Conservation (phyloP, 2,329 filamentous ascomycete genomes). For the Aurifilum marmelostoma region DNA sequence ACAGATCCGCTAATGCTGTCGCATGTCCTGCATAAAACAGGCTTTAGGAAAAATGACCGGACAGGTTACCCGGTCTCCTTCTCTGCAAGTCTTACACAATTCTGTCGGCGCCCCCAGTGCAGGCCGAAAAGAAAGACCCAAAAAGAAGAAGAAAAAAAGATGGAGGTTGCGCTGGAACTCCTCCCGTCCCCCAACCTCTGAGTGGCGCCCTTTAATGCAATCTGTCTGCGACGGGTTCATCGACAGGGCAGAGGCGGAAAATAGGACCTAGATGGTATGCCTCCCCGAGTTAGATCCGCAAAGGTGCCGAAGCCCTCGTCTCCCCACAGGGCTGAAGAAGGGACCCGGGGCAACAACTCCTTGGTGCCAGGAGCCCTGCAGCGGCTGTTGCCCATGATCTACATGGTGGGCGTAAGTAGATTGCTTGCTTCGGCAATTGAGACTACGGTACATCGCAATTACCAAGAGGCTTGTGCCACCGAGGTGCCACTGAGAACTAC, state of each 20-base stretch:
- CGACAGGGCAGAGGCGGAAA: not conserved
- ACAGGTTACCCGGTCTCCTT: not conserved
- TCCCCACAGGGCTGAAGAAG: conserved; percentile 17
- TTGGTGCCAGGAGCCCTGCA: conserved; percentile 7
- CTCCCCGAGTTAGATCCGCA: conserved; percentile 9
- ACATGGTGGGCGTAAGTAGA: not conserved
- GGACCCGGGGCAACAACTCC: not conserved
- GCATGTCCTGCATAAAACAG: not conserved
- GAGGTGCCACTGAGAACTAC: not conserved
- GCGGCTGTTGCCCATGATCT: not conserved
- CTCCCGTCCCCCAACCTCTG: no score
- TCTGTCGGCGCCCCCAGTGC: not conserved
- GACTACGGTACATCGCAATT: not conserved
- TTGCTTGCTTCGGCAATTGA: conserved; percentile 1
- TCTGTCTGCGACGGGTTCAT: not conserved
- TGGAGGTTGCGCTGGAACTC: not conserved
- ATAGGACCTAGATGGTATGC: conserved; percentile 7
- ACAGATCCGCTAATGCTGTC: not conserved
- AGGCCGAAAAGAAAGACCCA: not conserved
- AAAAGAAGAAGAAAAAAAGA: not conserved
- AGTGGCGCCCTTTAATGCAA: not conserved
- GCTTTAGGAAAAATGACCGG: not conserved
- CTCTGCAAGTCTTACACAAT: not conserved
- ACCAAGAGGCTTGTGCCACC: not conserved
- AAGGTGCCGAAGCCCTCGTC: conserved; percentile 9